Conservation (phyloP, 208 protist genomes). For the Acanthamoeba culbertsoni region DNA sequence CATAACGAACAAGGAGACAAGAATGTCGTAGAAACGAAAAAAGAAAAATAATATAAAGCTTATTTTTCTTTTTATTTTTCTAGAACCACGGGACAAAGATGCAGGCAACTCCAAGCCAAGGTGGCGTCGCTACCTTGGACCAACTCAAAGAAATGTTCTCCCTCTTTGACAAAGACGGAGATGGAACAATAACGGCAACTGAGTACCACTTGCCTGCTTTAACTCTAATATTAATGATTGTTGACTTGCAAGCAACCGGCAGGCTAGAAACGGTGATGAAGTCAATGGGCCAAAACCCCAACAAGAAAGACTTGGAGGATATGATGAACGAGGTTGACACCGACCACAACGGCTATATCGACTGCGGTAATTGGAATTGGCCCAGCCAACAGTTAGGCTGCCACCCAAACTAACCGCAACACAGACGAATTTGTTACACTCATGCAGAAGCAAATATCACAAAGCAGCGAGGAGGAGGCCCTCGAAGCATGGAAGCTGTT, state of each 20-base stretch:
- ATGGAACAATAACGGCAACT: neutral
- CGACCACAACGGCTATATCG: constrained; percentile 97
- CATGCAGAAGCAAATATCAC: constrained; percentile 77
- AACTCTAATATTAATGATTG: neutral
- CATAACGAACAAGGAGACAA: no score
- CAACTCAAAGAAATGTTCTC: constrained; percentile 40
- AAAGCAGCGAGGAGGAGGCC: constrained; percentile 78
- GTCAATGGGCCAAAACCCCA: constrained; percentile 46
- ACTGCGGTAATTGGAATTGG: constrained; percentile 83
- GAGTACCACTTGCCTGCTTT: constrained; percentile 74
- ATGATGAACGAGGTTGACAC: constrained; percentile 97
- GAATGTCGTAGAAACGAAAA: no score
- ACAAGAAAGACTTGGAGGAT: constrained; percentile 86
- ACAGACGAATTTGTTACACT: constrained; percentile 90
- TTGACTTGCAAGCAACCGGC: neutral
- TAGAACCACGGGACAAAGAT: neutral
- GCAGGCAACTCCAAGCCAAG: neutral
- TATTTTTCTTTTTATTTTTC: no score
- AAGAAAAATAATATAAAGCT: no score
- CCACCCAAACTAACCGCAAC: no score
- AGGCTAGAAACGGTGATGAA: neutral
- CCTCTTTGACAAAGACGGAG: constrained; percentile 28
- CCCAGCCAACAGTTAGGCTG: constrained; percentile 69
- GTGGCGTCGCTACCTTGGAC: neutral
- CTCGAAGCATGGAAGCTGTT: constrained; percentile 82